phyloP scores from a whole-genome alignment of 208 protist genomes.

The Trypanosoma conorhini region DNA sequence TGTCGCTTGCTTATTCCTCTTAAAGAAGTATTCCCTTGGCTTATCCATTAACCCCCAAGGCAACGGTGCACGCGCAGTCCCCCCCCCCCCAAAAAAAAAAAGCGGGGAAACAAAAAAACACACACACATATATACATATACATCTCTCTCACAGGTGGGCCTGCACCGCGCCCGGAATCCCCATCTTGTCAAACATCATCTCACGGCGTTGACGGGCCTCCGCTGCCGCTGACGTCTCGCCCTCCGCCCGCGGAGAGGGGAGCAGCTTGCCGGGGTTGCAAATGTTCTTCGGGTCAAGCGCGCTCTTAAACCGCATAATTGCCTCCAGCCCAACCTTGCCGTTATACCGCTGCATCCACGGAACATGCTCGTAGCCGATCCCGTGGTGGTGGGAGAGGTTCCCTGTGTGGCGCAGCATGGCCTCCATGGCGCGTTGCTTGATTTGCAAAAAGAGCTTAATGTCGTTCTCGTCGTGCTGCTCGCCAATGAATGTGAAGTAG shows the following conservation, averaged over 20 bases:
- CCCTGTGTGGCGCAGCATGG: slow-evolving; percentile 81
- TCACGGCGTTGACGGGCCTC: slow-evolving; percentile 53
- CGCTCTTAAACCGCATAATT: slow-evolving; percentile 78
- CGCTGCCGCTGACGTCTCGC: slow-evolving; percentile 40
- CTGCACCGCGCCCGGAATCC: slow-evolving; percentile 63
- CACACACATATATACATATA: no score
- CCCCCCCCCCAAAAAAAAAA: slow-evolving; percentile 1
- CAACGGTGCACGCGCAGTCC: no score
- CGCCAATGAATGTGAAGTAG: slow-evolving; percentile 92
- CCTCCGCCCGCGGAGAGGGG: slow-evolving; percentile 42
- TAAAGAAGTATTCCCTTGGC: no score
- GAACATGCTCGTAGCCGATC: slow-evolving; percentile 93
- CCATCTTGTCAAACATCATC: slow-evolving; percentile 94
- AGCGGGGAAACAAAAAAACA: slow-evolving; percentile 23
- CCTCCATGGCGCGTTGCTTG: slow-evolving; percentile 86
- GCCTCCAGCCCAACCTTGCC: slow-evolving; percentile 62
- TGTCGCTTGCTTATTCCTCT: no score
- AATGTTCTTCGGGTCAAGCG: slow-evolving; percentile 88
- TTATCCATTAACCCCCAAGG: no score
- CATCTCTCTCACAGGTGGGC: slow-evolving; percentile 20
- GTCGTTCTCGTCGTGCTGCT: slow-evolving; percentile 85
- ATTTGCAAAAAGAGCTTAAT: slow-evolving; percentile 89
- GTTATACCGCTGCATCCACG: slow-evolving; percentile 90
- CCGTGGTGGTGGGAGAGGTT: slow-evolving; percentile 93
- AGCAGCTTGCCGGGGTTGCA: slow-evolving; percentile 93